Percentiles rank a stretch among this genome's conserved stretches.
These are phyloP conservation scores for Rhodotorula sp. DNA, from an alignment of 1,284 basidiomycete species.

Conservation along the genomic window DNA sequence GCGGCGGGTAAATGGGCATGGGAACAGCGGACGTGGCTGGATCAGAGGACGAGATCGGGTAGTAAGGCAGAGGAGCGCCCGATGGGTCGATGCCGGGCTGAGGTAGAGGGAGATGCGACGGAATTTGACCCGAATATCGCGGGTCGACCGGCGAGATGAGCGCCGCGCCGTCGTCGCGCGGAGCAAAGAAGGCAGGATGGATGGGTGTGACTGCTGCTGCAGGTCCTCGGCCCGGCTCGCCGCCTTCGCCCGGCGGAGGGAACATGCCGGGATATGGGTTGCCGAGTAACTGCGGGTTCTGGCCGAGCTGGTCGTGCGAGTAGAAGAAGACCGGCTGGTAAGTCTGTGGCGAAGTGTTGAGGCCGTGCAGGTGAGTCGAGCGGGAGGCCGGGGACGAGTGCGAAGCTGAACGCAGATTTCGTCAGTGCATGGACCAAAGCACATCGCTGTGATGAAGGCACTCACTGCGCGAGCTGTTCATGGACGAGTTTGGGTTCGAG, in stretches of 20 bases:
- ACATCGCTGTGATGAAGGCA: too few species aligned
- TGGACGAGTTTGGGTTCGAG: not conserved
- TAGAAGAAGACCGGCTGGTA: too few species aligned
- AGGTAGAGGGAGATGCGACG: not conserved
- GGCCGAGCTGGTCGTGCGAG: too few species aligned
- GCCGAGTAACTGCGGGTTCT: not conserved
- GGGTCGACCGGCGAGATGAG: not conserved
- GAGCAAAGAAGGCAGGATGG: not conserved
- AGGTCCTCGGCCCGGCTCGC: not conserved
- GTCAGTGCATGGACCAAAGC: not conserved
- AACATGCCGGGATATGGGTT: not conserved
- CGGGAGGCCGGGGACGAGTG: too few species aligned
- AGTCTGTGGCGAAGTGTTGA: too few species aligned
- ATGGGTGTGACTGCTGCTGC: not conserved
- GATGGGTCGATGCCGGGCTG: not conserved
- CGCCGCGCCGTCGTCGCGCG: not conserved
- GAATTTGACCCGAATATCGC: not conserved
- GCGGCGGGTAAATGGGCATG: not conserved
- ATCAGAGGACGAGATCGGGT: slow-evolving; percentile 9
- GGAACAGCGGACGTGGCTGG: not conserved
- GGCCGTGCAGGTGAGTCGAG: too few species aligned
- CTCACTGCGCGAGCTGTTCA: not conserved
- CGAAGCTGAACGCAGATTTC: too few species aligned
- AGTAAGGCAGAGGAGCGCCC: not conserved
- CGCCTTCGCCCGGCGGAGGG: not conserved